Evolutionary conservation across 352 stramenopile species (phyloP).

Genomic region (Phytophthora ohioensis): DNA sequence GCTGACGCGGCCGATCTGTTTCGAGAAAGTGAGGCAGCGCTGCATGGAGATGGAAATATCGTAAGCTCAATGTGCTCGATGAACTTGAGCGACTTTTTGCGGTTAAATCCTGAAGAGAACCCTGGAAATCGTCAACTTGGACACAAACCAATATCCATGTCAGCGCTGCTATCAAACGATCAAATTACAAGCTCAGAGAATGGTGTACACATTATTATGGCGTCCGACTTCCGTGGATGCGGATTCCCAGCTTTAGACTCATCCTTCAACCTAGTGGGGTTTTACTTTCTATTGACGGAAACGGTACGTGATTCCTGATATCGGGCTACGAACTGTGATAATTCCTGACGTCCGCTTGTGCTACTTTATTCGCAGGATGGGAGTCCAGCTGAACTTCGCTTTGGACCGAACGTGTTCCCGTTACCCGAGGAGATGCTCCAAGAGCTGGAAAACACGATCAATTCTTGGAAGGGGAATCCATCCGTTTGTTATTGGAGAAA

Average conservation of each 20-base stretch:
- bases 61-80: constrained; percentile 59
- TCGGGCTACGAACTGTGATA: not conserved
- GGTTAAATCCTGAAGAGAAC: constrained; percentile 16
- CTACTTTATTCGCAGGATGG: not conserved
- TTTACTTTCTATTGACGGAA: constrained; percentile 59
- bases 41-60: constrained; percentile 64
- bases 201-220: constrained; percentile 48
- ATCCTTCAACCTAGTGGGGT: constrained; percentile 55
- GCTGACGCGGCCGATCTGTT: constrained; percentile 59
- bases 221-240: constrained; percentile 65
- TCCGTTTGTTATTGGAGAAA: constrained; percentile 30
- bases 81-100: constrained; percentile 54
- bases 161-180: constrained; percentile 48
- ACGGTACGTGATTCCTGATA: constrained; percentile 20
- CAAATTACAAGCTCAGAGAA: constrained; percentile 28
- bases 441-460: constrained; percentile 53
- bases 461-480: constrained; percentile 37
- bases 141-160: constrained; percentile 30
- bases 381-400: constrained; percentile 49
- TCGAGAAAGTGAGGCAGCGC: constrained; percentile 65
- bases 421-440: constrained; percentile 68
- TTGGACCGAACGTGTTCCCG: constrained; percentile 68
- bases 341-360: not conserved
- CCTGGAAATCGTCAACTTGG: constrained; percentile 1
- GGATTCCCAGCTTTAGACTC: constrained; percentile 68